Conservation (phyloP, 768 basidiomycete species). For the Lentinula aciculospora region DNA sequence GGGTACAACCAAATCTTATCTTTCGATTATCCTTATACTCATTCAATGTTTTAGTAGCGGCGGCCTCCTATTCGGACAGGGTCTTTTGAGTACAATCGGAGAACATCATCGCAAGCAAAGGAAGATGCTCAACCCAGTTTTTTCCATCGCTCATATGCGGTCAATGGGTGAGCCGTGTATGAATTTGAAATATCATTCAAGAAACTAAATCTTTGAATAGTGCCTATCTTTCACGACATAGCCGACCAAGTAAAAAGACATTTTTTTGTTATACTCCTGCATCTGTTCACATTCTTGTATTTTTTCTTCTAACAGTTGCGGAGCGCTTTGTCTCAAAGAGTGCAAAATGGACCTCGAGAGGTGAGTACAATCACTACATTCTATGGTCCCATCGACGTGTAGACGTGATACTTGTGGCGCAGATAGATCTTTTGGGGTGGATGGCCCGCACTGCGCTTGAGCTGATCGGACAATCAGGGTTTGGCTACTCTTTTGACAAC, state of each 20-base stretch:
- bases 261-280: background rate
- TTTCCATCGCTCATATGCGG: conserved; percentile 27
- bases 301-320: background rate
- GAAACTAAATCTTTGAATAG: background rate
- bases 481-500: conserved; percentile 31
- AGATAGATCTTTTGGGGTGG: conserved; percentile 27
- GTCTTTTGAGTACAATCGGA: background rate
- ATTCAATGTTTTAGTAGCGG: background rate
- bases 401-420: background rate
- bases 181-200: background rate
- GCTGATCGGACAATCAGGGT: conserved; percentile 30
- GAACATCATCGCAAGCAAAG: conserved; percentile 25
- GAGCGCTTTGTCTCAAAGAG: background rate
- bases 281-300: background rate
- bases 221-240: conserved; percentile 3
- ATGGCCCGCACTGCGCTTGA: conserved; percentile 31
- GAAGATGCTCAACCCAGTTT: conserved; percentile 30
- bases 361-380: conserved; percentile 11
- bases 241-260: background rate
- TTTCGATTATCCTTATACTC: background rate
- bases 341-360: conserved; percentile 4
- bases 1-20: background rate
- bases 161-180: conserved; percentile 21
- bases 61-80: background rate
- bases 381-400: background rate